Conservation (phyloP, 257 asterid genomes). For the Rauvolfia tetraphylla region DNA sequence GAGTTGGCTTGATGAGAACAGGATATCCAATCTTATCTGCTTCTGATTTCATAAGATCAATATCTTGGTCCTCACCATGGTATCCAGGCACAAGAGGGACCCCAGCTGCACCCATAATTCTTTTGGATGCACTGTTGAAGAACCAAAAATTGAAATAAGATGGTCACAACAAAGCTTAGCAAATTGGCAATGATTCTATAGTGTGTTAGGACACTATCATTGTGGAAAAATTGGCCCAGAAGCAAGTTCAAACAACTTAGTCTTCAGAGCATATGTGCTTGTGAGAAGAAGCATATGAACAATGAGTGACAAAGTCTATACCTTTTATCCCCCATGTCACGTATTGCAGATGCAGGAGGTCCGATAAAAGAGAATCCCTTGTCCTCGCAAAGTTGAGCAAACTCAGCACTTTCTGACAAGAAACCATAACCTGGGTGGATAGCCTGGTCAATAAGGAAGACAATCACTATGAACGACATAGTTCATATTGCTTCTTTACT, state of each 20-base stretch:
- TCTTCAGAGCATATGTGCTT: neutral
- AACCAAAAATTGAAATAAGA: conserved; percentile 3
- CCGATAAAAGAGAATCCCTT: conserved; percentile 80
- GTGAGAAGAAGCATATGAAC: neutral
- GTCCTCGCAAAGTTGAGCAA: conserved; percentile 91
- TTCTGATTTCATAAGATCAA: conserved; percentile 84
- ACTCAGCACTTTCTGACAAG: conserved; percentile 91
- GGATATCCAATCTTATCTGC: conserved; percentile 98
- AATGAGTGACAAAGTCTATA: conserved; percentile 12
- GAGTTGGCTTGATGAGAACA: conserved; percentile 90
- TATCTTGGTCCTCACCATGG: conserved; percentile 87
- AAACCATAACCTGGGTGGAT: conserved; percentile 99
- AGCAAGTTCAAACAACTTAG: neutral
- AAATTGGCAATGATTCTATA: neutral
- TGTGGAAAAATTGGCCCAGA: neutral
- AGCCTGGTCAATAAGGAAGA: conserved; percentile 69
- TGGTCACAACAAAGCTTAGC: neutral
- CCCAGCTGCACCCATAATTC: conserved; percentile 99
- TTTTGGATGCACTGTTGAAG: conserved; percentile 80
- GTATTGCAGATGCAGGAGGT: conserved; percentile 95
- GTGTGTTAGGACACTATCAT: neutral
- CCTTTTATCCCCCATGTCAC: conserved; percentile 99
- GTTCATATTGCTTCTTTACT: neutral
- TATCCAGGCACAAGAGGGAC: conserved; percentile 99
- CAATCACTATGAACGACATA: conserved; percentile 26